Percentiles rank a stretch among this genome's conserved stretches.
Conservation (phyloP, 768 basidiomycete species). For the Pulveroboletus sp. region DNA sequence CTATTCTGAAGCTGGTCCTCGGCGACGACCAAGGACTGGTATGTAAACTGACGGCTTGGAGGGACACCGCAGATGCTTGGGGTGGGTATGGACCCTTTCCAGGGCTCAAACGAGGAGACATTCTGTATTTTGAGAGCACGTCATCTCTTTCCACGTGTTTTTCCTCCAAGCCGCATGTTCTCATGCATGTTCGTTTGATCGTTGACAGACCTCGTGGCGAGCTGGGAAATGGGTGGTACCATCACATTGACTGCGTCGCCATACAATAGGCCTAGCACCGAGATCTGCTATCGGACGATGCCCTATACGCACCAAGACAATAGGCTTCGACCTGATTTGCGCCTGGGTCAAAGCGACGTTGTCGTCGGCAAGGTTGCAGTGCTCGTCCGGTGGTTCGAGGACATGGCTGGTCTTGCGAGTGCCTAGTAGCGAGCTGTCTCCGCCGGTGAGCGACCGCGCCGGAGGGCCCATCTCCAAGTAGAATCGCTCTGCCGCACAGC, state of each 20-base stretch:
- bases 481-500: slow-evolving; percentile 12
- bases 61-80: slow-evolving; percentile 71
- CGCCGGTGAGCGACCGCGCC: slow-evolving; percentile 14
- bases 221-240: slow-evolving; percentile 41
- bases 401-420: slow-evolving; percentile 55
- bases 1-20: slow-evolving; percentile 63
- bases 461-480: not conserved
- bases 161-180: slow-evolving; percentile 9
- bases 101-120: slow-evolving; percentile 63
- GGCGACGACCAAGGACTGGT: slow-evolving; percentile 68
- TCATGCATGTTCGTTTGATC: slow-evolving; percentile 15
- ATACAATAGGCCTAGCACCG: slow-evolving; percentile 52
- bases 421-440: slow-evolving; percentile 6
- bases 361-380: slow-evolving; percentile 61
- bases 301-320: slow-evolving; percentile 57
- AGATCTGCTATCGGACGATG: slow-evolving; percentile 79
- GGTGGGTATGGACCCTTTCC: slow-evolving; percentile 41
- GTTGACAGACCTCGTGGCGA: slow-evolving; percentile 47
- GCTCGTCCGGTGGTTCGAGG: slow-evolving; percentile 68
- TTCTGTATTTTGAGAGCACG: slow-evolving; percentile 67
- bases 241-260: slow-evolving; percentile 64
- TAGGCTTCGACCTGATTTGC: slow-evolving; percentile 63
- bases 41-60: slow-evolving; percentile 74
- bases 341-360: slow-evolving; percentile 65
- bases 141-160: slow-evolving; percentile 13